phyloP scores from a whole-genome alignment of 129 eudicot genomes.

The Oenanthe sinensis region DNA sequence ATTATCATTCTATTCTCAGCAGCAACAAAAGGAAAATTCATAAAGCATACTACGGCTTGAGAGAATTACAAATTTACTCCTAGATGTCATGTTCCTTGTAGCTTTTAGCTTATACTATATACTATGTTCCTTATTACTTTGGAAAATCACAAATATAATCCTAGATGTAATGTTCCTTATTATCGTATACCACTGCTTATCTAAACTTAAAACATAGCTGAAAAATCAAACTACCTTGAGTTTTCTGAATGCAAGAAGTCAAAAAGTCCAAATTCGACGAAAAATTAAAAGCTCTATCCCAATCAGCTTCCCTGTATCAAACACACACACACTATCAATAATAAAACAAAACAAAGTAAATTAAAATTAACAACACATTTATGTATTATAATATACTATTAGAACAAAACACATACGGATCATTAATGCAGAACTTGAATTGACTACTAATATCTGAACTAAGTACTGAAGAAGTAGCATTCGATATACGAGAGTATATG shows the following conservation, averaged over 20 bases:
- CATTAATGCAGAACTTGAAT: conserved; percentile 50
- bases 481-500: conserved; percentile 38
- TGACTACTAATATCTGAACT: conserved; percentile 29
- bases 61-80: neutral
- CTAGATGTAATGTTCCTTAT: neutral
- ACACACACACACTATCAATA: conserved; percentile 7
- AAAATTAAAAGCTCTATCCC: conserved; percentile 69
- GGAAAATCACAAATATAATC: neutral
- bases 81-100: no score
- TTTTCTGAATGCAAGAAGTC: conserved; percentile 51
- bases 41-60: neutral
- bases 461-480: conserved; percentile 44
- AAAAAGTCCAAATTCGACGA: conserved; percentile 59
- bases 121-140: neutral
- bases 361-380: neutral
- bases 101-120: no score
- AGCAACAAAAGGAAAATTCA: neutral
- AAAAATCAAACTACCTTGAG: conserved; percentile 34
- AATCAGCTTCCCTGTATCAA: conserved; percentile 49
- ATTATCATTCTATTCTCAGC: neutral
- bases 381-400: neutral
- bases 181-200: neutral
- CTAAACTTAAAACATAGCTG: neutral
- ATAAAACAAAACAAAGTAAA: neutral
- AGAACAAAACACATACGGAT: conserved; percentile 39